Base-by-base conservation (phyloP, 495 filamentous ascomycete species). In the Trichoderma virens region DNA sequence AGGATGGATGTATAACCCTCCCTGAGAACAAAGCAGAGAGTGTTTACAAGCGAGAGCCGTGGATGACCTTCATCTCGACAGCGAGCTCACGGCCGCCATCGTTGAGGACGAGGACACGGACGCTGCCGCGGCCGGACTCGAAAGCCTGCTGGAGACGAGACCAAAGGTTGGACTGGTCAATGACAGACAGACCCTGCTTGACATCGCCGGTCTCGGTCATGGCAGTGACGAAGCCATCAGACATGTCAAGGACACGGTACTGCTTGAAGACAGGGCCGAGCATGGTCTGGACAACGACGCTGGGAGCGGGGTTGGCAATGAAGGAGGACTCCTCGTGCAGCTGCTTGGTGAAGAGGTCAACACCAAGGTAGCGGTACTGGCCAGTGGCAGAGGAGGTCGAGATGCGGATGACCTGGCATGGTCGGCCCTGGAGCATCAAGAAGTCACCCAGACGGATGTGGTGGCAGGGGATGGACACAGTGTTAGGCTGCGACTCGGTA, bases 401-500 rank as follows among this genome's bases (percentile, higher is more conserved):
- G 88, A 98, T 97, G 73, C 93, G 93, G 85, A 98, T 98, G 76
- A 98, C 93, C 86, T 98, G 94, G 90, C 93, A 98, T 67, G 95
- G 94, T 69, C 94, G 95, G 77, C 93, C 92, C 85, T 98, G 94
- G 67, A 98, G 91, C 83, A 98, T 95, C 76, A 98, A 82, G 80
- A 98, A 89, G 81, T 98, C 94, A 77, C 95, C 94, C 71, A 97
- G 89, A 80, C 94, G 94, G 82, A 98, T 90, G 83, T 97, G 95
- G 86, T 98, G 92, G 87, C 91, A 95, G 56, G 94, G 94, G 81
- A 98, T 98, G 74, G 94, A 92, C 76, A 98, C 93, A 69, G 90
- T 96, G 82, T 96, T 90, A 76, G 87, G 84, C 67, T 67, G 68
- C 70, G 60, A 72, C 74, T 60, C 67, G 65, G 70, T 75, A 65